Evolutionary conservation across 2,329 filamentous ascomycete genomes (phyloP).

Genomic region (Leptographium radiaticola): DNA sequence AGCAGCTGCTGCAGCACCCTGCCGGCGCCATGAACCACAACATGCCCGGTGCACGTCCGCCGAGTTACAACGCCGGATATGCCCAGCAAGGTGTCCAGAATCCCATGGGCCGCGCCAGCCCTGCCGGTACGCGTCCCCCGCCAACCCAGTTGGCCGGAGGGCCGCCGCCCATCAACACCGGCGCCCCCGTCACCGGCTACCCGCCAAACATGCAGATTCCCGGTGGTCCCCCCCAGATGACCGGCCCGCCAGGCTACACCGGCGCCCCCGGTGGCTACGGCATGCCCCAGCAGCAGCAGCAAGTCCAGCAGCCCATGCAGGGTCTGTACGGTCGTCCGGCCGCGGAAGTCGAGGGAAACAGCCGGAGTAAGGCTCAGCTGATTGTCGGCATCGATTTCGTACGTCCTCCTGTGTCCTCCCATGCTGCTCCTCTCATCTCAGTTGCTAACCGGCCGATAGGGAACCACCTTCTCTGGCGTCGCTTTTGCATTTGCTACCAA

Average conservation of each 20-base stretch:
- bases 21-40: conserved; percentile 49
- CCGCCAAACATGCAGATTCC: conserved; percentile 39
- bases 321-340: conserved; percentile 28
- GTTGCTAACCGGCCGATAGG: conserved; percentile 33
- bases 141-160: conserved; percentile 49
- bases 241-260: conserved; percentile 32
- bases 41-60: conserved; percentile 37
- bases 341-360: conserved; percentile 74
- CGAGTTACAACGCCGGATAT: conserved; percentile 49
- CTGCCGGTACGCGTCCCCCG: conserved; percentile 39
- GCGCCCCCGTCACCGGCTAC: conserved; percentile 44
- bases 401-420: conserved; percentile 22
- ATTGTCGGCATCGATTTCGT: conserved; percentile 99
- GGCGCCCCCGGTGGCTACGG: conserved; percentile 35
- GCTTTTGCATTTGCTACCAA: conserved; percentile 96
- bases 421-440: neutral
- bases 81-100: conserved; percentile 28
- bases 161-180: conserved; percentile 55
- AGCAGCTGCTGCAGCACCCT: conserved; percentile 20
- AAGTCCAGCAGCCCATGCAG: conserved; percentile 12
- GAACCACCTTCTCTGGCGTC: conserved; percentile 95
- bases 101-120: conserved; percentile 40
- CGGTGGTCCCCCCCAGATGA: conserved; percentile 29
- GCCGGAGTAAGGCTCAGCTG: conserved; percentile 85
- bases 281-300: conserved; percentile 26